These are phyloP conservation scores for Vigna trinervia DNA, from an alignment of 306 rosid species.

Conservation along the genomic window DNA sequence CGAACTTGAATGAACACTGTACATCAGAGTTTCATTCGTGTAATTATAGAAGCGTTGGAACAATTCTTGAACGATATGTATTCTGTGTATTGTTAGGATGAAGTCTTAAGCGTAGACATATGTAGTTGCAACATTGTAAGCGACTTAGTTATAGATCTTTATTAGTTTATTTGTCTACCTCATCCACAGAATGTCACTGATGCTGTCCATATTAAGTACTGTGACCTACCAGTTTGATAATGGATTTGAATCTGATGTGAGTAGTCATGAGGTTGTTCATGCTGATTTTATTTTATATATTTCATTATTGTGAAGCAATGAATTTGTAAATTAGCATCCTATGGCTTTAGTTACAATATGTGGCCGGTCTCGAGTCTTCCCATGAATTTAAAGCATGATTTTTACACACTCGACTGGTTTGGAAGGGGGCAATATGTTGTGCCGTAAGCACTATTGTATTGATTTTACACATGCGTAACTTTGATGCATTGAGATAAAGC, in stretches of 20 bases:
- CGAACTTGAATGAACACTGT: conserved; percentile 20
- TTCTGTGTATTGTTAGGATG: conserved; percentile 13
- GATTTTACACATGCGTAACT: not conserved
- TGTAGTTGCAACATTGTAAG: conserved; percentile 23
- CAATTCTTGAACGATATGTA: not conserved
- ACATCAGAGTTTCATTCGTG: conserved; percentile 12
- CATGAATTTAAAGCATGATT: not conserved
- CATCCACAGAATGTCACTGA: not conserved
- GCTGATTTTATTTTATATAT: not conserved
- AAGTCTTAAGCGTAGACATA: conserved; percentile 8
- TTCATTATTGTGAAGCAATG: conserved; percentile 8
- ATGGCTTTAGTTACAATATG: conserved; percentile 8
- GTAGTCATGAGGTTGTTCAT: conserved; percentile 1
- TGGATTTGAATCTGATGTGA: conserved; percentile 9
- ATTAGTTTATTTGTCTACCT: conserved; percentile 23
- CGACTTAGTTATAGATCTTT: conserved; percentile 22
- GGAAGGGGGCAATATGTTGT: conserved; percentile 26
- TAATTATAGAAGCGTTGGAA: conserved; percentile 22
- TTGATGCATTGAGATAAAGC: not conserved
- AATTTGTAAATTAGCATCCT: conserved; percentile 17
- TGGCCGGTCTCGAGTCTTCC: not conserved
- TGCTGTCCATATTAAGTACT: conserved; percentile 19
- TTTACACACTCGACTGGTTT: not conserved
- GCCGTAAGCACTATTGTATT: not conserved
- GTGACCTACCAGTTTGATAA: conserved; percentile 5